Evolutionary conservation across 768 basidiomycete species (phyloP).

Genomic region (Lactarius deliciosus): DNA sequence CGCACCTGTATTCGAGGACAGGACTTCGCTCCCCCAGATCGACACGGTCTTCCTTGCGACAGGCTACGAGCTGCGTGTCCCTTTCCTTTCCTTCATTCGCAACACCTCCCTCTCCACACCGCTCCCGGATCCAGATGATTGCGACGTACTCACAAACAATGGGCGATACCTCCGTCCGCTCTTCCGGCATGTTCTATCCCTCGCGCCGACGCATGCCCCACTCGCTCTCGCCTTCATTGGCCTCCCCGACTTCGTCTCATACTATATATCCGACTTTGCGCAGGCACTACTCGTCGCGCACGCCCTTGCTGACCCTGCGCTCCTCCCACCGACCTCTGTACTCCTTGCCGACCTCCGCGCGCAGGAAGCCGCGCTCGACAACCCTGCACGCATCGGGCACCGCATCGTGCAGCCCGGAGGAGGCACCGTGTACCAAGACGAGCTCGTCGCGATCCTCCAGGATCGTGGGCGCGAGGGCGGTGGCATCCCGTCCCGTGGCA

Average conservation of each 20-base stretch:
- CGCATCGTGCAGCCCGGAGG: conserved; percentile 40
- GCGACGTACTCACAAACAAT: conserved; percentile 45
- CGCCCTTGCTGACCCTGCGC: conserved; percentile 42
- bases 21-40: neutral
- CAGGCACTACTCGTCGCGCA: conserved; percentile 51
- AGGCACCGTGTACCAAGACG: conserved; percentile 40
- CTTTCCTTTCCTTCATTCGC: conserved; percentile 42
- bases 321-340: conserved; percentile 44
- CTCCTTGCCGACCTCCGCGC: conserved; percentile 33
- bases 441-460: conserved; percentile 35
- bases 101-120: conserved; percentile 27
- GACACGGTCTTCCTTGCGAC: conserved; percentile 48
- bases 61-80: conserved; percentile 55
- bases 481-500: conserved; percentile 42
- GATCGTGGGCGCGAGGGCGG: too few relatives aligned
- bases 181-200: conserved; percentile 51
- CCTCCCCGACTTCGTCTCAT: conserved; percentile 47
- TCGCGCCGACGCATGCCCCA: conserved; percentile 46
- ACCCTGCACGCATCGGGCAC: conserved; percentile 54
- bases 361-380: conserved; percentile 35
- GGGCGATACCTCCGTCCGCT: conserved; percentile 55
- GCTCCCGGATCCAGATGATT: conserved; percentile 15
- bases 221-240: conserved; percentile 58
- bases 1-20: conserved; percentile 43
- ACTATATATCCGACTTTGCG: conserved; percentile 50